Percentiles rank a stretch among this genome's conserved stretches.
Conservation (phyloP, 805 yeast genomes). For the Saccharomyces jurei region DNA sequence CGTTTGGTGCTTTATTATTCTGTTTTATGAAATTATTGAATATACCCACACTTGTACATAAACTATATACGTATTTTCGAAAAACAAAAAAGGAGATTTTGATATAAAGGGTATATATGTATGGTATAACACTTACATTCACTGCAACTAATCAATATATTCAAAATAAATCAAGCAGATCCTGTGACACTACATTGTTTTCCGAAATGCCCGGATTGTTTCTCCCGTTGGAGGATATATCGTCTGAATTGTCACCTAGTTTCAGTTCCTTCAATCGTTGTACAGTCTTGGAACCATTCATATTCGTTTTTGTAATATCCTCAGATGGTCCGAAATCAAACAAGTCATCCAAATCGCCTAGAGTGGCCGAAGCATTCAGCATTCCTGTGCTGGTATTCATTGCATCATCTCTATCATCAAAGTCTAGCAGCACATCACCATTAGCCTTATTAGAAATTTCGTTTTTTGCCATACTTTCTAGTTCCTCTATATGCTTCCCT, state of each 20-base stretch:
- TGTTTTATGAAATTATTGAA: not conserved
- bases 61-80: conserved; percentile 1
- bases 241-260: not conserved
- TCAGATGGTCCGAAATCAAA: conserved; percentile 37
- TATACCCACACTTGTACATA: not conserved
- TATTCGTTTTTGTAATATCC: not conserved
- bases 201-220: conserved; percentile 1
- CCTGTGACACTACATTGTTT: conserved; percentile 18
- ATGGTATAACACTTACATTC: not conserved
- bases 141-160: not conserved
- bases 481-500: conserved; percentile 63
- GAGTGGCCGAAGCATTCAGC: conserved; percentile 33
- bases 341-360: conserved; percentile 71
- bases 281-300: not conserved
- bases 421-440: conserved; percentile 77
- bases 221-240: not conserved
- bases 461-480: conserved; percentile 65
- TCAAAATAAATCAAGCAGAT: conserved; percentile 25
- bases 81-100: not conserved
- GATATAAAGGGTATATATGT: not conserved
- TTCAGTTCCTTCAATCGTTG: conserved; percentile 5
- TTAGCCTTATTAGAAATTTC: conserved; percentile 60
- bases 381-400: conserved; percentile 8
- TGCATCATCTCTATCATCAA: conserved; percentile 55
- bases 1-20: not conserved